These are phyloP conservation scores for Arthrobotrys musiformis DNA, from an alignment of 2,329 filamentous ascomycete species.

Conservation along the genomic window DNA sequence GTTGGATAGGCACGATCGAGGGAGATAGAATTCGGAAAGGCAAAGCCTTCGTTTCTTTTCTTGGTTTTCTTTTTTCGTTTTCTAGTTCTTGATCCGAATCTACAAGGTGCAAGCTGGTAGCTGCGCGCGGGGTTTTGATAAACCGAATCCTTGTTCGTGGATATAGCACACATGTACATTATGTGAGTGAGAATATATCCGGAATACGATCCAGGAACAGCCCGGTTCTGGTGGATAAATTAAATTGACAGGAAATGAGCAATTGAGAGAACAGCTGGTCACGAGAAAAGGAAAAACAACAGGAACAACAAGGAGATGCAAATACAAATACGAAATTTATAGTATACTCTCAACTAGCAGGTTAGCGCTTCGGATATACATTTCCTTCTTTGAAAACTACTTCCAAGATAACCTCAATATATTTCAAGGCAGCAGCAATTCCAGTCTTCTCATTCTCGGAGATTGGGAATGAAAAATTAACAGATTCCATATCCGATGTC, in stretches of 20 bases:
- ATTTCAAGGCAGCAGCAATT: slow-evolving; percentile 18
- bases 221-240: slow-evolving; percentile 42
- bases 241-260: slow-evolving; percentile 25
- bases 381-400: neutral
- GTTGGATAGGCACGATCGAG: neutral
- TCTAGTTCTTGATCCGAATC: neutral
- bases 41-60: neutral
- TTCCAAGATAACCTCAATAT: slow-evolving; percentile 14
- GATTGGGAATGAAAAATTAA: slow-evolving; percentile 20
- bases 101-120: slow-evolving; percentile 8
- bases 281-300: slow-evolving; percentile 35
- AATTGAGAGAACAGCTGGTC: slow-evolving; percentile 5
- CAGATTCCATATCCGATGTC: neutral
- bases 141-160: slow-evolving; percentile 20
- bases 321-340: slow-evolving; percentile 7
- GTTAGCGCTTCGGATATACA: slow-evolving; percentile 27
- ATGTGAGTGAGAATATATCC: slow-evolving; percentile 43
- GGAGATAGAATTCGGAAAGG: neutral
- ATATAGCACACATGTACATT: slow-evolving; percentile 30
- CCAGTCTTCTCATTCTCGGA: neutral
- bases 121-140: slow-evolving; percentile 38
- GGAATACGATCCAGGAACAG: slow-evolving; percentile 46
- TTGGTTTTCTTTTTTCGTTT: neutral
- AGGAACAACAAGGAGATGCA: slow-evolving; percentile 7
- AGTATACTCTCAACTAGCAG: neutral